A percentile compares a stretch with the other conserved stretches of the same genome.
Conservation (phyloP, 2,329 filamentous ascomycete species). For the Talaromyces sp. region DNA sequence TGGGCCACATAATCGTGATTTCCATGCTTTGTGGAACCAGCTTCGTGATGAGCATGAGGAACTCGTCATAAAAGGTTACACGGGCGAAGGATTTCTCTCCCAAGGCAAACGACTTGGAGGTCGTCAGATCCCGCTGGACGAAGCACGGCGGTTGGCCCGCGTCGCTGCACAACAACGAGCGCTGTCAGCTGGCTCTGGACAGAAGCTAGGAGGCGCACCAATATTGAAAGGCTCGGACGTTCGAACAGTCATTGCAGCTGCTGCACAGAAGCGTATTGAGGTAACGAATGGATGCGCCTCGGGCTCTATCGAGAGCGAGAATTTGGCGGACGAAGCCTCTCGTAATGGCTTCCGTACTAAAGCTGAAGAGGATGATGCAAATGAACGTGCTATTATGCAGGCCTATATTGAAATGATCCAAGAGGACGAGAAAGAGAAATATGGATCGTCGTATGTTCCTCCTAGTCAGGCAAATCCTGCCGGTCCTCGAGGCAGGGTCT, state of each 20-base stretch:
- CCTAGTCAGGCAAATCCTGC: slow-evolving; percentile 50
- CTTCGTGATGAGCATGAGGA: slow-evolving; percentile 79
- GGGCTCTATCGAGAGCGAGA: slow-evolving; percentile 59
- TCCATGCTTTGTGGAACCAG: slow-evolving; percentile 84
- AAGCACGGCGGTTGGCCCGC: slow-evolving; percentile 69
- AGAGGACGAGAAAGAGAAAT: slow-evolving; percentile 63
- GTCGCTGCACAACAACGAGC: slow-evolving; percentile 62
- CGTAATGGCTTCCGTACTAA: slow-evolving; percentile 73
- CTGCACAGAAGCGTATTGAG: slow-evolving; percentile 63
- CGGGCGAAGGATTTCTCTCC: slow-evolving; percentile 80
- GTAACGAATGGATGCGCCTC: slow-evolving; percentile 71
- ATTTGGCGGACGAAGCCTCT: slow-evolving; percentile 62
- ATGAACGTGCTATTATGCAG: slow-evolving; percentile 78
- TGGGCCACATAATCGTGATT: slow-evolving; percentile 75
- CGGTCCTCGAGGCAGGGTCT: slow-evolving; percentile 39
- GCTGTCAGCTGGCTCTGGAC: slow-evolving; percentile 59
- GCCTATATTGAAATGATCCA: slow-evolving; percentile 82
- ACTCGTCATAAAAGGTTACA: slow-evolving; percentile 75
- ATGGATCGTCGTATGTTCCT: slow-evolving; percentile 53
- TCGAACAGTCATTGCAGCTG: slow-evolving; percentile 65
- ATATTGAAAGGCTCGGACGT: slow-evolving; percentile 60
- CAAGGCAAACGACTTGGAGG: slow-evolving; percentile 71
- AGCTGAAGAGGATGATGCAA: slow-evolving; percentile 82
- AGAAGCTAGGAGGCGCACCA: slow-evolving; percentile 63
- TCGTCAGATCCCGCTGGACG: slow-evolving; percentile 57